A percentile compares a stretch with the other conserved stretches of the same genome.
Conservation (phyloP, 1,139 yeast genomes). For the Arxiozyma heterogenica region DNA sequence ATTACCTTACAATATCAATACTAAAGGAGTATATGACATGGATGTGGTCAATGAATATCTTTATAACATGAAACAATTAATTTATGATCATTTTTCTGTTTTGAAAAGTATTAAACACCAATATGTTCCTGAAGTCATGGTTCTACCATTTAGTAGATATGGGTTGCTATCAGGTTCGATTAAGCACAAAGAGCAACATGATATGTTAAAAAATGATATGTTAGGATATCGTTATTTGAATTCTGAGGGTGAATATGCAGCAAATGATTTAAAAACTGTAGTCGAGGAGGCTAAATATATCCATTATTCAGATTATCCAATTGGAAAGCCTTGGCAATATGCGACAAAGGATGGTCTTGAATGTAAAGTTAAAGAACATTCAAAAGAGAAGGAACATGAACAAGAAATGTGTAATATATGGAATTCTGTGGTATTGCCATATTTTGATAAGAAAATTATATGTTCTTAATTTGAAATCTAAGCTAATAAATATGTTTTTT, state of each 20-base stretch:
- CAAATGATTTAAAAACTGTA: conserved; percentile 7
- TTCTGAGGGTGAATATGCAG: conserved; percentile 11
- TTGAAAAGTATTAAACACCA: conserved; percentile 21
- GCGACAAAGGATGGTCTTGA: conserved; percentile 14
- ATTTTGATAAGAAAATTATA: conserved; percentile 10
- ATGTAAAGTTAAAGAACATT: conserved; percentile 13
- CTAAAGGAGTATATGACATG: conserved; percentile 24
- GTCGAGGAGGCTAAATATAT: conserved; percentile 22
- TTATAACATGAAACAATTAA: conserved; percentile 22
- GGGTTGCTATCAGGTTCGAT: conserved; percentile 26
- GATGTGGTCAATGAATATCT: conserved; percentile 27
- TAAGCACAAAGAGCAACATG: conserved; percentile 14
- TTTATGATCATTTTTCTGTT: conserved; percentile 23
- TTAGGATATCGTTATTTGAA: conserved; percentile 22
- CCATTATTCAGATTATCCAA: conserved; percentile 29
- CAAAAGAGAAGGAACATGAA: conserved; percentile 5
- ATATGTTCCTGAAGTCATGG: conserved; percentile 24
- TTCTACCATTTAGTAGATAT: conserved; percentile 27
- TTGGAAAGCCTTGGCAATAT: conserved; percentile 29
- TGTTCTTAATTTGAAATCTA: conserved; percentile 6
- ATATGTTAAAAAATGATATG: conserved; percentile 19
- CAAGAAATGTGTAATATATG: conserved; percentile 13
- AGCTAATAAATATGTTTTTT: no score
- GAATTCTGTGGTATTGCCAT: conserved; percentile 17
- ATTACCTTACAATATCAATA: conserved; percentile 17